Base-by-base conservation (phyloP, 2,329 filamentous ascomycete genomes). In the Hymenoscyphus scutula region DNA sequence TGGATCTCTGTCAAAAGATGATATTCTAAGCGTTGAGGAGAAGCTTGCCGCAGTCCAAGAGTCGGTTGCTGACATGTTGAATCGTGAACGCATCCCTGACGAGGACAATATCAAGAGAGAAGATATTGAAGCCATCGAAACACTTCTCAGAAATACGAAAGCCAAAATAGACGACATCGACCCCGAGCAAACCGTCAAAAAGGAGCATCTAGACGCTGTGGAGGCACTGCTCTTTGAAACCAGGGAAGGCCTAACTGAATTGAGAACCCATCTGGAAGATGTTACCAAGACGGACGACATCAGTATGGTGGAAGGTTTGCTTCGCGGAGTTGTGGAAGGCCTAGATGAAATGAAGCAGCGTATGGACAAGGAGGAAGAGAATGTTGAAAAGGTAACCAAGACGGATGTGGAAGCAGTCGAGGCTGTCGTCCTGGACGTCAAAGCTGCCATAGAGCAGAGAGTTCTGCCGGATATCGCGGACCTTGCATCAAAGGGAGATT, bases 81-180 rank as follows among this genome's bases (percentile, higher is more conserved):
- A 81, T 68, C 74, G 78, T n/a, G 77, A 77, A 60, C 75, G 38
- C 10, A 55, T 8, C n/a, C 56, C 65, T 5, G 64, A 71, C 53
- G 70, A 72, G 51, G 85, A 87, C 41, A 74, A 81, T 2, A 87
- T 89, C 5, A 86, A 82, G 34, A 91, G 91, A 73, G 92, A 97
- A 68, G 93, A 98, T 69, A 91, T 93, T 0, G 87, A 94, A 65
- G 92, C 92, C 11, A 93, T 98, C 63, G 94, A 97, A 75, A 96
- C 90, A 0, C 87, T 98, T 56, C 82, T 98, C 13, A 87, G 89
- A 51, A 97, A 96, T 74, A 93, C 92, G 34, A 97, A 97, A 74
- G 87, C 89, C 5, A 90, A 90, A 55, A 80, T 98, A 10, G 94
- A 97, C 63, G 92, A 96, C 63, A 84, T 96, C 57, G 84, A 93